Base-by-base conservation (phyloP, 164 flowering plant species). In the Vitis riparia region DNA sequence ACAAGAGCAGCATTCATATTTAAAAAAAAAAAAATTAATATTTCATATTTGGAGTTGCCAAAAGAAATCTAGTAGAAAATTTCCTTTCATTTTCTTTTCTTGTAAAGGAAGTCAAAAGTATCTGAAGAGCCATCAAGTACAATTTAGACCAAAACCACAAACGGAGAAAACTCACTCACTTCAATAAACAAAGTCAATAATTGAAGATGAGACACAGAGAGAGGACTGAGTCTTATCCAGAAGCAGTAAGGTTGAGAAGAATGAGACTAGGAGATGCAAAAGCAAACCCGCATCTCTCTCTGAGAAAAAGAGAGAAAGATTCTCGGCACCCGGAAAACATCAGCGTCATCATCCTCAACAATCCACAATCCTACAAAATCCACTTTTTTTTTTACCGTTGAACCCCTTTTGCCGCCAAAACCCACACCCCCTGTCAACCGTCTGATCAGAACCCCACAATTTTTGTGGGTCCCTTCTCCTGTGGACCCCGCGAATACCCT, bases 351-450 rank as follows among this genome's bases (percentile, higher is more conserved):
- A 15, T 56, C 59, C 9, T 23, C 59, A 17, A 56, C 59, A n/a
- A n/a, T n/a, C 13, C 19, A 56, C 13, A 59, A 51, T 29, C 59
- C 10, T 8, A 68, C 9, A 48, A 13, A 51, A 48, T 13, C 51
- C 47, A 8, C 5, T 3, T 55, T 1, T 59, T 59, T 8, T 17
- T 63, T 72, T 72, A 59, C 69, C 55, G 60, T 72, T 66, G 53
- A 67, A 59, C 47, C 12, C 12, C 3, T 73, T 73, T 73, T 67
- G 68, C 71, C 72, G 71, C 75, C 69, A 73, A 77, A 59, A 32
- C 44, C 27, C 51, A 53, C 73, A 63, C 32, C 27, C 27, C 48
- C 62, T 60, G 65, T 55, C 55, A 11, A 7, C 75, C 68, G 65
- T 63, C 30, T 30, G 63, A 69, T 77, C 13, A 9, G 47, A 32